Evolutionary conservation across 176 grass and related monocot genomes (phyloP).

Genomic region (Guadua angustifolia): DNA sequence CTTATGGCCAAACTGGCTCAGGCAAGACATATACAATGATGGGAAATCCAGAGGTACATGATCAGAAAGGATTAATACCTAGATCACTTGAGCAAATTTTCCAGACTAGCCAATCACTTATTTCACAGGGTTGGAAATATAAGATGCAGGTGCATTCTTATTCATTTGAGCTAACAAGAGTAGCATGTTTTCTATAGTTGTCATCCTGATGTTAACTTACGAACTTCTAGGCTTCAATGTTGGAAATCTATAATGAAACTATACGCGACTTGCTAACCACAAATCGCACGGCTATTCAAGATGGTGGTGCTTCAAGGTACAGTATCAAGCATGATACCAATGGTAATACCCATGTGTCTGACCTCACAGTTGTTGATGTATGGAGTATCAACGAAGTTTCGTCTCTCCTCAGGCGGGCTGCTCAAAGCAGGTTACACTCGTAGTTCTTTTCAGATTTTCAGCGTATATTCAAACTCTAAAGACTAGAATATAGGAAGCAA

Average conservation of each 20-base stretch:
- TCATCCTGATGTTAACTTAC: not conserved
- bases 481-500: not conserved
- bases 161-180: not conserved
- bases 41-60: conserved; percentile 60
- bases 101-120: conserved; percentile 62
- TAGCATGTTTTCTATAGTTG: not conserved
- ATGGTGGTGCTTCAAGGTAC: conserved; percentile 66
- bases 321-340: conserved; percentile 78
- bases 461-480: not conserved
- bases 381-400: conserved; percentile 70
- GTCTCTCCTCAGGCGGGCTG: conserved; percentile 69
- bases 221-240: conserved; percentile 69
- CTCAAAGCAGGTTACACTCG: conserved; percentile 69
- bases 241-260: conserved; percentile 95
- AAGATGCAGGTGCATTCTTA: conserved; percentile 66
- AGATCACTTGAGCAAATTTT: conserved; percentile 92
- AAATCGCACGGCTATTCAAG: conserved; percentile 47
- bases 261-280: conserved; percentile 72
- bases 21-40: conserved; percentile 98
- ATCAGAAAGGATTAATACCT: conserved; percentile 88
- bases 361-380: conserved; percentile 76
- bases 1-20: conserved; percentile 96
- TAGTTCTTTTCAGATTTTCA: conserved; percentile 26
- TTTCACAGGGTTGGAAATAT: conserved; percentile 89
- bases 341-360: conserved; percentile 78